Evolutionary conservation across 2,329 filamentous ascomycete genomes (phyloP).

Genomic region (Xylariaceae sp.): DNA sequence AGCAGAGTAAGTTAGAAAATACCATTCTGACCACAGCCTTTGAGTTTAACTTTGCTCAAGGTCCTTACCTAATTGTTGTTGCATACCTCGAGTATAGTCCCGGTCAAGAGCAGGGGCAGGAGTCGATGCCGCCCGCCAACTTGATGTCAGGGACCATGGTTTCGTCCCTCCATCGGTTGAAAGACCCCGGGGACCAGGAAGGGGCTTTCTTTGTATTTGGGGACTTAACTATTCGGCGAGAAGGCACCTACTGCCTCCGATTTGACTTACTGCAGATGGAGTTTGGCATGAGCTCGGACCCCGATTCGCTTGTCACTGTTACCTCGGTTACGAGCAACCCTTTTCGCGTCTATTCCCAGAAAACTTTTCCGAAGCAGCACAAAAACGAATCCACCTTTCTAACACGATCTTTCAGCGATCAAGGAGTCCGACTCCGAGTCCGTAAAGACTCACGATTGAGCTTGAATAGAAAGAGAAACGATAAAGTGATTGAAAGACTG

Average conservation of each 20-base stretch:
- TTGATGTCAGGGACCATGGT: constrained; percentile 68
- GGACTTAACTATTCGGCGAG: constrained; percentile 73
- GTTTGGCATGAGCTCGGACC: constrained; percentile 20
- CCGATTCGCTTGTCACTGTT: constrained; percentile 24
- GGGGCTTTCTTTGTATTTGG: constrained; percentile 89
- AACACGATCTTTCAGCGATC: constrained; percentile 79
- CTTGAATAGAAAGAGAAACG: constrained; percentile 44
- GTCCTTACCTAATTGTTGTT: constrained; percentile 31
- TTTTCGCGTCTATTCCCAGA: constrained; percentile 66
- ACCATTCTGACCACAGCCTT: not conserved
- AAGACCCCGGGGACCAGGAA: constrained; percentile 72
- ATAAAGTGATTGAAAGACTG: constrained; percentile 24
- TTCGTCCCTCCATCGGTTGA: constrained; percentile 77
- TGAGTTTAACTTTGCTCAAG: constrained; percentile 20
- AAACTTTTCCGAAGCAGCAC: constrained; percentile 72
- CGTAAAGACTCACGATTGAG: constrained; percentile 73
- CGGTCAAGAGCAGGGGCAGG: constrained; percentile 38
- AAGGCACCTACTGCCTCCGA: constrained; percentile 68
- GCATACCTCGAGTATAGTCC: constrained; percentile 35
- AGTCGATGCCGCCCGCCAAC: constrained; percentile 38
- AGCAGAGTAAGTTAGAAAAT: constrained; percentile 51
- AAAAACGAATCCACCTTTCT: constrained; percentile 65
- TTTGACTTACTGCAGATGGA: constrained; percentile 76
- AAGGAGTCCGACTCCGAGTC: constrained; percentile 77
- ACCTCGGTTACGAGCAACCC: constrained; percentile 40